Evolutionary conservation across 2,329 filamentous ascomycete species (phyloP).

Genomic region (Cercospora brassicicola): DNA sequence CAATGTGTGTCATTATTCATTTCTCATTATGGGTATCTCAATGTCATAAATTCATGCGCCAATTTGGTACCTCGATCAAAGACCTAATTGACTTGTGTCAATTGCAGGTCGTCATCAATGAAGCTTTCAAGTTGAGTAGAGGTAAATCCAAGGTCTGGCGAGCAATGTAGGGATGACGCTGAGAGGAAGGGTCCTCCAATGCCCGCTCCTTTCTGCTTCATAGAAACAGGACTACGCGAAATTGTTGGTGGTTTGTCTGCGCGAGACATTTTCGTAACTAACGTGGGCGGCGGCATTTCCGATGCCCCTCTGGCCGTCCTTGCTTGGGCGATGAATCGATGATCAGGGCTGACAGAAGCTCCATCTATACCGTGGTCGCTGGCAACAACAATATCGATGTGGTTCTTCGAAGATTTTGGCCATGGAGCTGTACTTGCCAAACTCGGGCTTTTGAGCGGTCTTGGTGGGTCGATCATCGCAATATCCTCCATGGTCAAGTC

Average conservation of each 20-base stretch:
- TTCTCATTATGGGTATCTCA: not conserved
- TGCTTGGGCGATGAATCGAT: not conserved
- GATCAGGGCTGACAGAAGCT: not conserved
- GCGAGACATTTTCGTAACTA: constrained; percentile 9
- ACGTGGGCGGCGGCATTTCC: constrained; percentile 9
- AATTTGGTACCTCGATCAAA: not conserved
- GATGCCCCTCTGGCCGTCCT: not conserved
- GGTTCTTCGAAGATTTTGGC: not conserved
- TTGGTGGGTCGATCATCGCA: constrained; percentile 37
- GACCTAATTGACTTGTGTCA: constrained; percentile 32
- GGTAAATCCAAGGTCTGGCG: constrained; percentile 33
- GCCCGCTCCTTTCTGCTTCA: constrained; percentile 12
- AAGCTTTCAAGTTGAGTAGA: constrained; percentile 38
- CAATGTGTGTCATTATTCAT: not conserved
- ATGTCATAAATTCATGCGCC: not conserved
- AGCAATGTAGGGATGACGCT: constrained; percentile 26
- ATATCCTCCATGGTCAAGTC: constrained; percentile 46
- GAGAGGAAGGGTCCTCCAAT: constrained; percentile 24
- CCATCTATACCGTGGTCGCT: not conserved
- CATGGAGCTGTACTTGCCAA: not conserved
- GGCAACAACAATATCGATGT: constrained; percentile 6
- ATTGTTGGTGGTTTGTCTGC: not conserved
- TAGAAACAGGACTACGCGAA: not conserved
- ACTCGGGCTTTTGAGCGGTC: constrained; percentile 5
- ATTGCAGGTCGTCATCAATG: constrained; percentile 39